Percentiles rank a stretch among this genome's conserved stretches.
These are phyloP conservation scores for Cyclocybe cylindracea DNA, from an alignment of 768 basidiomycete species.

Conservation along the genomic window DNA sequence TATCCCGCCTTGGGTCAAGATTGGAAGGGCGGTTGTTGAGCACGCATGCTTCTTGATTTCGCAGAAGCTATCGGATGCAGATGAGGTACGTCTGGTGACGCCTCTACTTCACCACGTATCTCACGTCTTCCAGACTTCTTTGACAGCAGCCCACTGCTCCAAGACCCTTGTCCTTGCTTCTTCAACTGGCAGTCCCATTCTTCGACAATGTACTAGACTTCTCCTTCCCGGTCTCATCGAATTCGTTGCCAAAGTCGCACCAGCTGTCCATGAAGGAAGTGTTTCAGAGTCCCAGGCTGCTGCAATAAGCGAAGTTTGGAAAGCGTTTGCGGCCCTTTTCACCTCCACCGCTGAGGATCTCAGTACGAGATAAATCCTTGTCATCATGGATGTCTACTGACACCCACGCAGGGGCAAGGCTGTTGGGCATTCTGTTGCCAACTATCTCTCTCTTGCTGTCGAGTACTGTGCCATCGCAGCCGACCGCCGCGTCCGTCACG, in stretches of 20 bases:
- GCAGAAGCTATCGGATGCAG: conserved; percentile 70
- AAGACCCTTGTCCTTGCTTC: conserved; percentile 82
- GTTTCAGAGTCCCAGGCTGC: conserved; percentile 57
- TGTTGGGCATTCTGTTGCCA: conserved; percentile 75
- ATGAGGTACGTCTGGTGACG: conserved; percentile 52
- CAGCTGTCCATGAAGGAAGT: conserved; percentile 56
- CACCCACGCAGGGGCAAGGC: conserved; percentile 52
- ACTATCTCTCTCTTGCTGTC: conserved; percentile 72
- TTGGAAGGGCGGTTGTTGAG: conserved; percentile 78
- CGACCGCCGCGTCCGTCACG: conserved; percentile 39
- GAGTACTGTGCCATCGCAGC: conserved; percentile 41
- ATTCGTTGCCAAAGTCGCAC: conserved; percentile 71
- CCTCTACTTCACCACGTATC: not conserved
- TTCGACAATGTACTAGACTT: conserved; percentile 71
- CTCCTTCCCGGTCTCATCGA: conserved; percentile 83
- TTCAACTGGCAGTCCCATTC: conserved; percentile 57
- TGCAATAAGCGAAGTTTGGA: conserved; percentile 80
- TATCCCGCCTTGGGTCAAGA: conserved; percentile 61
- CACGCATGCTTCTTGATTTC: conserved; percentile 83
- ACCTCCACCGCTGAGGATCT: conserved; percentile 54
- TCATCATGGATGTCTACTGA: conserved; percentile 8
- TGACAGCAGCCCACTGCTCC: conserved; percentile 90
- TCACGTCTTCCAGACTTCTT: conserved; percentile 52
- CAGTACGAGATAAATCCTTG: conserved; percentile 45
- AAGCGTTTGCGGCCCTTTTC: conserved; percentile 71